Base-by-base conservation (phyloP, 2,329 filamentous ascomycete species). In the Exophiala calicioides region DNA sequence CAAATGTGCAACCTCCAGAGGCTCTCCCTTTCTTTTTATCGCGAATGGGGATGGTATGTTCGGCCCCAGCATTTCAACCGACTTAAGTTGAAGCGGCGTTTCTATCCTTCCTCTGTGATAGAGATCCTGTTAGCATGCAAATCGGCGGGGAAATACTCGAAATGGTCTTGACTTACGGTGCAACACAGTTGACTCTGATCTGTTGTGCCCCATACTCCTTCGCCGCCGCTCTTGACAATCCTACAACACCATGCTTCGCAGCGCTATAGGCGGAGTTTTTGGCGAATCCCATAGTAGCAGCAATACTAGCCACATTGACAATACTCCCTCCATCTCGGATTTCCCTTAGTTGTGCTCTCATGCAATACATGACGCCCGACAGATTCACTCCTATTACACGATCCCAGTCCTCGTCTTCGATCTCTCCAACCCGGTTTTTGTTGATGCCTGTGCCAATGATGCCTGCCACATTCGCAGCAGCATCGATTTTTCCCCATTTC, bases 201-300 rank as follows among this genome's bases (percentile, higher is more conserved):
- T 57, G 58, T 4, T 52, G 50, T 7, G 52, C 44, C 0, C 60
- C 65, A 10, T 54, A 57, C 40, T 67, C 65, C 13, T 53, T 61
- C 4, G 65, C 60, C 2, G 63, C 65, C 42, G 58, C 50, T 34
- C 71, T 72, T 9, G 70, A 72, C 44, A 74, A 60, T 3, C 69
- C 71, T 5, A 73, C 58, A 4, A 74, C 49, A 3, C 61, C 71
- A 50, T 68, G 71, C 50, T 74, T 74, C 3, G 64, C 61, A 1
- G 64, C 61, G 5, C 63, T 68, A 50, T 73, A 72, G 2, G 69
- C 66, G 1, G 65, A 64, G 56, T 67, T 68, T 10, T 65, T 62
- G 0, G 63, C 60, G 5, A 62, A 54, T 1, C 62, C 58, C 26
- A 53, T 57, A 34, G 66, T 47, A 2, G 65, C 65, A 52, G 66